Percentiles rank a stretch among this genome's conserved stretches.
Conservation (phyloP, 495 filamentous ascomycete genomes). For the Symbiotaphrina buchneri region DNA sequence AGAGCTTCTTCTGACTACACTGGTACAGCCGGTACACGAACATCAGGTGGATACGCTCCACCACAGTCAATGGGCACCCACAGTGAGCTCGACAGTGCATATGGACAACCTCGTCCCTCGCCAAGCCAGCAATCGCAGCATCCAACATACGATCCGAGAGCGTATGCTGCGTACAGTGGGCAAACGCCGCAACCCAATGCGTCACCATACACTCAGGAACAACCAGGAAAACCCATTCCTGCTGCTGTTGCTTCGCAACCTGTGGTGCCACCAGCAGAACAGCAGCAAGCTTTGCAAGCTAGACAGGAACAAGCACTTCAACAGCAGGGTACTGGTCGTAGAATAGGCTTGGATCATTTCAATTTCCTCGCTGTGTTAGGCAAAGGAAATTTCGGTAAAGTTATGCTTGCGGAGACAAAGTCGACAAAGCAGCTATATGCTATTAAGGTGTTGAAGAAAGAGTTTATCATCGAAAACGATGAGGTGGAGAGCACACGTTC, state of each 20-base stretch:
- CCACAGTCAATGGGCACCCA: slow-evolving; percentile 6
- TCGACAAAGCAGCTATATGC: slow-evolving; percentile 77
- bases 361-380: slow-evolving; percentile 98
- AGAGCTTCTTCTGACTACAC: slow-evolving; percentile 21
- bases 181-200: slow-evolving; percentile 12
- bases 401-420: slow-evolving; percentile 98
- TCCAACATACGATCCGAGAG: slow-evolving; percentile 47
- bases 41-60: slow-evolving; percentile 12
- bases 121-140: slow-evolving; percentile 29
- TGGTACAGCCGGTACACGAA: slow-evolving; percentile 13
- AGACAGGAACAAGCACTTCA: slow-evolving; percentile 12
- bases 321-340: slow-evolving; percentile 36
- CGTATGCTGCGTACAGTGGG: slow-evolving; percentile 38
- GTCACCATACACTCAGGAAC: slow-evolving; percentile 8
- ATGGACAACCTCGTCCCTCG: slow-evolving; percentile 11
- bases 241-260: background rate
- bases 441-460: slow-evolving; percentile 99
- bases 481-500: slow-evolving; percentile 98
- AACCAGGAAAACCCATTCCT: background rate
- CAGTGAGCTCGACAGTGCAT: slow-evolving; percentile 12
- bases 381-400: slow-evolving; percentile 99
- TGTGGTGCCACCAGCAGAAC: slow-evolving; percentile 19
- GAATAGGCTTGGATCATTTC: slow-evolving; percentile 94
- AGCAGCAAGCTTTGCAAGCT: slow-evolving; percentile 11
- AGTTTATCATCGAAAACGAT: slow-evolving; percentile 99